A percentile compares a stretch with the other conserved stretches of the same genome.
These are phyloP conservation scores for Crepidotus variabilis DNA, from an alignment of 768 basidiomycete species.

Conservation along the genomic window DNA sequence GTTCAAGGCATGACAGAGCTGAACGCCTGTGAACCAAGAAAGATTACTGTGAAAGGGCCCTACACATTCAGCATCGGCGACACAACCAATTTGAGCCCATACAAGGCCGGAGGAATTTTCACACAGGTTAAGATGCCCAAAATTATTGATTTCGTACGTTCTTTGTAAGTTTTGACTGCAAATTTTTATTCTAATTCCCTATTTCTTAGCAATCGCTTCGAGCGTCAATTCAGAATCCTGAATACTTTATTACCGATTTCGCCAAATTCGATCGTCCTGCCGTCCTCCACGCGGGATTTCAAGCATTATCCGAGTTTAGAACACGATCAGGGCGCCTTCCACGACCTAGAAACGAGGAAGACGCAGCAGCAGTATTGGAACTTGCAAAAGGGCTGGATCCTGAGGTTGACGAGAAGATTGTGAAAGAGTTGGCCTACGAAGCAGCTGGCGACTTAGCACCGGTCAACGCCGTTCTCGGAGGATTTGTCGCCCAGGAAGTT, in stretches of 20 bases:
- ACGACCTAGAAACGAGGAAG: constrained; percentile 75
- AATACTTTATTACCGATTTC: constrained; percentile 93
- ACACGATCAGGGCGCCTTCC: constrained; percentile 67
- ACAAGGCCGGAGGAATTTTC: constrained; percentile 89
- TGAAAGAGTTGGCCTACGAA: constrained; percentile 87
- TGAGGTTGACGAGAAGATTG: constrained; percentile 75
- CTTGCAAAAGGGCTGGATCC: constrained; percentile 76
- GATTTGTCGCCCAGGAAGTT: constrained; percentile 97
- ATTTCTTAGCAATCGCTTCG: constrained; percentile 80
- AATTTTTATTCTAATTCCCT: background rate
- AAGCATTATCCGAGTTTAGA: constrained; percentile 81
- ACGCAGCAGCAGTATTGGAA: constrained; percentile 68
- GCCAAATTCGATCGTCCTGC: constrained; percentile 94
- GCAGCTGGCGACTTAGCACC: constrained; percentile 89
- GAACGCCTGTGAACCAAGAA: constrained; percentile 89
- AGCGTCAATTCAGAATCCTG: constrained; percentile 78
- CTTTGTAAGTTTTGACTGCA: too few relatives aligned
- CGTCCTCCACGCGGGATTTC: constrained; percentile 91
- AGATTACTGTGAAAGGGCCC: constrained; percentile 91
- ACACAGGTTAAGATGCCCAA: constrained; percentile 99
- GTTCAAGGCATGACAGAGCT: constrained; percentile 92
- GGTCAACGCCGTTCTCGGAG: constrained; percentile 89
- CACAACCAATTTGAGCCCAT: constrained; percentile 71
- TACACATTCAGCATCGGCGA: constrained; percentile 98
- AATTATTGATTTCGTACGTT: constrained; percentile 85